Percentiles rank a stretch among this genome's conserved stretches.
These are phyloP conservation scores for Ogataea polymorpha DNA, from an alignment of 805 yeast genomes.

Conservation along the genomic window DNA sequence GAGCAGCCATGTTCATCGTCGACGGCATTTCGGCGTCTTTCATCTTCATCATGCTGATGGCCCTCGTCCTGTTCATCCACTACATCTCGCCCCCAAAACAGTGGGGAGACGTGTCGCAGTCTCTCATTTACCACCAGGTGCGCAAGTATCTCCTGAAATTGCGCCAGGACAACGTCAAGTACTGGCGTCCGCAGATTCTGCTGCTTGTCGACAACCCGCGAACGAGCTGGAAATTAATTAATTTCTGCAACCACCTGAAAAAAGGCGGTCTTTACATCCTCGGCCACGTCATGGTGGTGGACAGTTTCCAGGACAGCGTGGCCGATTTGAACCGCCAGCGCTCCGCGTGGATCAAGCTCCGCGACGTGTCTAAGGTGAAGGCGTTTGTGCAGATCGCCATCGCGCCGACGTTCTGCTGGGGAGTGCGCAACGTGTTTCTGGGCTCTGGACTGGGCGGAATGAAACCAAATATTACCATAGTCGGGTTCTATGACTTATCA, in stretches of 20 bases:
- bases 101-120: constrained; percentile 98
- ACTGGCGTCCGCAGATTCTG: constrained; percentile 96
- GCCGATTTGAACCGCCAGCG: constrained; percentile 70
- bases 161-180: constrained; percentile 90
- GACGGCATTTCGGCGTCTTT: constrained; percentile 87
- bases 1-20: constrained; percentile 88
- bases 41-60: constrained; percentile 60
- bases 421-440: constrained; percentile 83
- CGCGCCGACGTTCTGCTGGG: constrained; percentile 90
- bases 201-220: constrained; percentile 88
- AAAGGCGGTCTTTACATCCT: constrained; percentile 92
- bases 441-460: constrained; percentile 98
- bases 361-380: constrained; percentile 76
- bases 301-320: constrained; percentile 58
- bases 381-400: constrained; percentile 93
- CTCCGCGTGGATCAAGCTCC: constrained; percentile 76
- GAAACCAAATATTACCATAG: constrained; percentile 92
- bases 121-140: constrained; percentile 93
- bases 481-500: constrained; percentile 78
- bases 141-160: constrained; percentile 81
- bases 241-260: constrained; percentile 90
- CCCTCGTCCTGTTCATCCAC: constrained; percentile 76
- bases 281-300: constrained; percentile 83
- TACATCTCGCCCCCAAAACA: constrained; percentile 91
- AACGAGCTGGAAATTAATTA: constrained; percentile 85